Percentiles rank a stretch among this genome's conserved stretches.
These are phyloP conservation scores for Magnolia officinalis DNA, from an alignment of 164 flowering plant species.

Conservation along the genomic window DNA sequence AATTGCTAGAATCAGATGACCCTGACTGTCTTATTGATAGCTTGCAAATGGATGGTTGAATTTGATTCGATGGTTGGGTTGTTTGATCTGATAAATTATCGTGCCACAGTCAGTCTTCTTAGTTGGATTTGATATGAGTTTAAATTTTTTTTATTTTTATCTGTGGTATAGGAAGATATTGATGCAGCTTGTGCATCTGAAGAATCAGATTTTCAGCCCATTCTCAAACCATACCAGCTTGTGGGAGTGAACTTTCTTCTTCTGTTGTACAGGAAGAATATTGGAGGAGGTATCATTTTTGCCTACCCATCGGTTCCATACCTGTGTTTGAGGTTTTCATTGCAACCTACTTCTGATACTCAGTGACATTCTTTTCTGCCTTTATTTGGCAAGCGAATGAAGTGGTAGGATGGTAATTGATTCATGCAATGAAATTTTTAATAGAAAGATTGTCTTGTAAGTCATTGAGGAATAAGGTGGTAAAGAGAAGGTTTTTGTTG, in stretches of 20 bases:
- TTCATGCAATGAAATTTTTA: neutral
- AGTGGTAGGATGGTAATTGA: neutral
- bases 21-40: neutral
- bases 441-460: neutral
- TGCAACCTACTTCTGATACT: neutral
- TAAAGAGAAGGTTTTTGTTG: too few relatives aligned
- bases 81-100: neutral
- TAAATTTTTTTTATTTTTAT: slow-evolving; percentile 4
- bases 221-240: slow-evolving; percentile 92
- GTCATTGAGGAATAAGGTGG: too few relatives aligned
- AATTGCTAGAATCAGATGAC: neutral
- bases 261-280: slow-evolving; percentile 66
- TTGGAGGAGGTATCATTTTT: slow-evolving; percentile 73
- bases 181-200: slow-evolving; percentile 61
- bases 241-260: slow-evolving; percentile 98
- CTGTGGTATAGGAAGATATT: slow-evolving; percentile 56
- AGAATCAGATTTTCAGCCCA: slow-evolving; percentile 71
- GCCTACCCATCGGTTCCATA: neutral
- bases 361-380: neutral
- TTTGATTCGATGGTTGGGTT: neutral
- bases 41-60: too few relatives aligned
- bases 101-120: neutral
- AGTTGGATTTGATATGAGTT: neutral
- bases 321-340: neutral
- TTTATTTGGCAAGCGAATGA: neutral